Evolutionary conservation across 352 stramenopile species (phyloP).

Genomic region (Globisporangium spiculum): DNA sequence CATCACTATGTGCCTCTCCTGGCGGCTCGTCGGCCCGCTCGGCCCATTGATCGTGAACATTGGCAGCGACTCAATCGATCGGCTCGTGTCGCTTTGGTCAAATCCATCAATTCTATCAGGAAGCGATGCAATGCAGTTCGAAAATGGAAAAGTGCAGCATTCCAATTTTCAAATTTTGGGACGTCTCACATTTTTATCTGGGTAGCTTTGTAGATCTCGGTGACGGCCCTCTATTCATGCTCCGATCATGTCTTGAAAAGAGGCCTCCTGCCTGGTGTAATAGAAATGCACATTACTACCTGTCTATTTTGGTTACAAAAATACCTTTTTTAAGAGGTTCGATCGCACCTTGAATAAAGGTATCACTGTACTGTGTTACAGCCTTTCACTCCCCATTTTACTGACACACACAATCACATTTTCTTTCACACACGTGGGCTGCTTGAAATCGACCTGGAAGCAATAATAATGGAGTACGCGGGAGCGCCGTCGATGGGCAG

Average conservation of each 20-base stretch:
- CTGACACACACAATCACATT: background rate
- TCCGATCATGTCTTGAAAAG: too few species aligned
- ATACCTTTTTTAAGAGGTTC: background rate
- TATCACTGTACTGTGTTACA: background rate
- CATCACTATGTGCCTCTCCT: constrained; percentile 49
- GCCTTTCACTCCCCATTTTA: background rate
- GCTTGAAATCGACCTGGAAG: background rate
- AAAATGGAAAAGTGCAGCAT: background rate
- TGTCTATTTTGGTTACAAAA: too few species aligned
- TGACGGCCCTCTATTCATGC: background rate
- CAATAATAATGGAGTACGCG: constrained; percentile 13
- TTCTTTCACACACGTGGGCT: constrained; percentile 1
- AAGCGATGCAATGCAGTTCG: background rate
- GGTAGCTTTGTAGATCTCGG: background rate
- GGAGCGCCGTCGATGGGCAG: background rate
- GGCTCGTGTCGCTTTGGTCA: background rate
- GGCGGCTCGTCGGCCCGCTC: constrained; percentile 52
- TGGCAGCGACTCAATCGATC: background rate
- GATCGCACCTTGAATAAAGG: background rate
- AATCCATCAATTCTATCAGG: background rate
- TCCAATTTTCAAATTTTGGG: background rate
- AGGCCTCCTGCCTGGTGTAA: too few species aligned
- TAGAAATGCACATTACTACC: too few species aligned
- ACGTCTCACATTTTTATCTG: constrained; percentile 9
- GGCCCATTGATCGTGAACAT: constrained; percentile 84